Base-by-base conservation (phyloP, 2,329 filamentous ascomycete species). In the Alternaria sp. region DNA sequence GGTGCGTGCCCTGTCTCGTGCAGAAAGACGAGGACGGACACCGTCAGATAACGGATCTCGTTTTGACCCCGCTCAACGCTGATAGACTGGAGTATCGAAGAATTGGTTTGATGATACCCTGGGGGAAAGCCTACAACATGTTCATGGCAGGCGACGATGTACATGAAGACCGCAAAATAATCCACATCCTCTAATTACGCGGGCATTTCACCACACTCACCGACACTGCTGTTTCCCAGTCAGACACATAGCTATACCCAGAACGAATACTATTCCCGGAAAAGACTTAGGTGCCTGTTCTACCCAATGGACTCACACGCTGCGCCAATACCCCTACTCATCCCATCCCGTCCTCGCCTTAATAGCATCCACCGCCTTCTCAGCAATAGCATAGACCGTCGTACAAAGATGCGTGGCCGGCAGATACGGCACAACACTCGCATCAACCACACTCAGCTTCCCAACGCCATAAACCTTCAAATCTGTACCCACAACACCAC, bases 301-400 rank as follows among this genome's bases (percentile, higher is more conserved):
- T 45, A 8, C 1, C 12, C 12, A 9, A 4, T 23, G 11, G 43
- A 1, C 43, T 21, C 44, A 23, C 8, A 15, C 44, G 23, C 13
- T 9, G 2, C 44, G 12, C 44, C 12, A 15, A 2, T 4, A 3
- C 44, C 3, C 3, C 19, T 21, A 23, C 1, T 23, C 17, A 46
- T 15, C 12, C 44, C 44, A 46, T 4, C 44, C 44, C 11, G 44
- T 46, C 19, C 44, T 25, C 44, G 71, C 82, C 32, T 62, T 67
- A 21, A 67, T 65, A 47, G 55, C 13, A 56, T 67, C 57, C 5
- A 47, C 57, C 23, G 61, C 67, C 64, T 69, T 74, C 57, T 74
- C 69, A 3, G 69, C 66, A 54, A 74, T 54, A 13, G 72, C 72
- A 65, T 74, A 74, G 13, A 74, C 68, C 15, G 68, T 71, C 3